Evolutionary conservation across 495 filamentous ascomycete genomes (phyloP), one percentile per base, ranked within the genome.

Genomic region (Xylaria grammica): DNA sequence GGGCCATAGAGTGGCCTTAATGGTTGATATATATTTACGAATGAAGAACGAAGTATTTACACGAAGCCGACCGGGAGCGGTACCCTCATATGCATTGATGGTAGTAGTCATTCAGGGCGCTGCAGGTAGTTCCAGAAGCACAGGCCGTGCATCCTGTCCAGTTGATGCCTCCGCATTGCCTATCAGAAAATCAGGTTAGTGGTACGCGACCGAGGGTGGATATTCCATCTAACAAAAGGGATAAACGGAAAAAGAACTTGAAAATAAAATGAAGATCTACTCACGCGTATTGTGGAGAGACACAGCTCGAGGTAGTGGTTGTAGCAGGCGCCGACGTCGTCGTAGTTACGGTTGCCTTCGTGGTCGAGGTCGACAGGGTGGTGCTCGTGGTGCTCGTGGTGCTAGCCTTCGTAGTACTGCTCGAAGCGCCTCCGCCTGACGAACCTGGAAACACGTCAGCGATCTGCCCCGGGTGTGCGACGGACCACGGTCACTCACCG

Each of bases 61-160:
- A 49, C 0, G 19, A 49, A 56, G 4, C 24, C 40, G 24, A 36
- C 30, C n/a, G 9, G 38, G 11, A 49, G 51, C 27, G 29, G 17
- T 26, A 3, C n/a, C 5, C 27, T 52, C 36, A 77, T 17, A 78
- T 53, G 61, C 76, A 78, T 50, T 85, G 83, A 22, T 75, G 79
- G 58, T 85, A 85, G 56, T 77, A 85, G 19, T 78, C 74, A 65
- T 83, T 84, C 63, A 76, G 69, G 22, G 70, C 76, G 51, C 65
- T 68, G 70, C 83, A 85, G 38, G 78, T 74, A 6, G 77, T 78
- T 27, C 77, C 73, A 5, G 76, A 20, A 0, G 67, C 70, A 52
- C 83, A 85, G 6, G 63, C 71, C 26, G 75, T 83, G 49, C 80
- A 74, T 1, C 81, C 83, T 24, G 75, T 76, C 78, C 77, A 85